Conservation (phyloP, 164 flowering plant species). For the Chimonanthus praecox region DNA sequence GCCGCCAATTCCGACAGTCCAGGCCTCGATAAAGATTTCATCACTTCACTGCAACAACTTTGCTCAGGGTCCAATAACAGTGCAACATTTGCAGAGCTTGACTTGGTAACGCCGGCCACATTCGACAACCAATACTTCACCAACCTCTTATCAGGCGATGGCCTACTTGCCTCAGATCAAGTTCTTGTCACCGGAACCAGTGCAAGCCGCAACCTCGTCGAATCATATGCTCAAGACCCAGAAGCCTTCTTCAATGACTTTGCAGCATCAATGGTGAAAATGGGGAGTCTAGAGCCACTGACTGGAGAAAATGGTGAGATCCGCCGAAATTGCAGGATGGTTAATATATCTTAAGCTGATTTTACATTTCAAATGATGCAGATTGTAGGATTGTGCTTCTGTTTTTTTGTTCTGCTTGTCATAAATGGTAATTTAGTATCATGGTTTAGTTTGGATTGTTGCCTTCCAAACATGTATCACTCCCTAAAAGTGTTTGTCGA, state of each 20-base stretch:
- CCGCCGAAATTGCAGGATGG: constrained; percentile 43
- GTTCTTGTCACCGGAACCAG: constrained; percentile 31
- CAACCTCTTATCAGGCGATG: constrained; percentile 65
- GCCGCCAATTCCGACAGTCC: constrained; percentile 12
- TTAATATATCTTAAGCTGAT: too few relatives aligned
- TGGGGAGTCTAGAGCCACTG: constrained; percentile 50
- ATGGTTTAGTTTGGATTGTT: too few relatives aligned
- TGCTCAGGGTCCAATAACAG: constrained; percentile 33
- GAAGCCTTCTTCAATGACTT: constrained; percentile 55
- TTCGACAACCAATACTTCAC: constrained; percentile 78
- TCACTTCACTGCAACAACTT: constrained; percentile 49
- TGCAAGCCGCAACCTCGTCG: constrained; percentile 33
- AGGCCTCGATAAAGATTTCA: constrained; percentile 31
- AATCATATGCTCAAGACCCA: constrained; percentile 34
- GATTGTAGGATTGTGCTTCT: too few relatives aligned
- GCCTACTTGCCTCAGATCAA: constrained; percentile 69
- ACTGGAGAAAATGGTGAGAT: constrained; percentile 42
- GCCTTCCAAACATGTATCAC: too few relatives aligned
- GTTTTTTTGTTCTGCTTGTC: too few relatives aligned
- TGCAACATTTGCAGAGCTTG: constrained; percentile 48
- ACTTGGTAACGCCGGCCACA: constrained; percentile 52
- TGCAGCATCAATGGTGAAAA: constrained; percentile 52
- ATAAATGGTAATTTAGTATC: too few relatives aligned
- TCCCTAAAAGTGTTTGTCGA: too few relatives aligned
- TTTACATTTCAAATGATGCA: too few relatives aligned